phyloP scores from a whole-genome alignment of 192 early-diverging fungal species.

The Umbelopsis sp. region DNA sequence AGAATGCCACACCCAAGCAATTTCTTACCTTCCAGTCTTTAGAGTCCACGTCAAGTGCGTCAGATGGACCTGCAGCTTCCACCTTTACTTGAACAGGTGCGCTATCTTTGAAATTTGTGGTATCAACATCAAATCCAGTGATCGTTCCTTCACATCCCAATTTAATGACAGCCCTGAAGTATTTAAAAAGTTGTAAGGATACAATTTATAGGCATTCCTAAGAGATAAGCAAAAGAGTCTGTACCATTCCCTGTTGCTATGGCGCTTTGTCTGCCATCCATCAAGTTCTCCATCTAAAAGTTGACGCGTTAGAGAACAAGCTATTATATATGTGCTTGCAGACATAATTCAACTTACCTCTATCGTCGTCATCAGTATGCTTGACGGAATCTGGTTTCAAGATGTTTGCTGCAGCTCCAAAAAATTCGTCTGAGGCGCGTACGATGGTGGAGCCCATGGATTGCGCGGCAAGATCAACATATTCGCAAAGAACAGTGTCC shows the following conservation, averaged over 20 bases:
- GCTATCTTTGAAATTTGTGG: slow-evolving; percentile 87
- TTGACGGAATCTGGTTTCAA: slow-evolving; percentile 23
- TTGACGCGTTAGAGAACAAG: neutral
- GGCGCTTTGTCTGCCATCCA: slow-evolving; percentile 26
- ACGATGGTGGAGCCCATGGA: slow-evolving; percentile 19
- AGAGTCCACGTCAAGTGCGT: neutral
- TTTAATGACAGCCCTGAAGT: slow-evolving; percentile 64
- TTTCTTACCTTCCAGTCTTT: neutral
- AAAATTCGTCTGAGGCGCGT: slow-evolving; percentile 19
- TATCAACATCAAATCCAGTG: slow-evolving; percentile 81
- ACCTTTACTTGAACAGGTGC: slow-evolving; percentile 76
- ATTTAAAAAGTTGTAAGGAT: neutral
- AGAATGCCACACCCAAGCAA: neutral
- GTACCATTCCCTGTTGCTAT: slow-evolving; percentile 16
- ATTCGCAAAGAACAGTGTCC: slow-evolving; percentile 23
- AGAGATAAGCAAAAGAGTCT: neutral
- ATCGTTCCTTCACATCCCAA: slow-evolving; percentile 79
- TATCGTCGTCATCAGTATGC: slow-evolving; percentile 19
- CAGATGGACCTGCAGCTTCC: slow-evolving; percentile 47
- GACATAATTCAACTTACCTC: neutral
- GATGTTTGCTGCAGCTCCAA: slow-evolving; percentile 18
- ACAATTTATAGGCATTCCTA: neutral
- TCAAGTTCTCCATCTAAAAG: slow-evolving; percentile 8
- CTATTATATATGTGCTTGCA: neutral
- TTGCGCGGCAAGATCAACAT: slow-evolving; percentile 23